Conservation (phyloP, 495 filamentous ascomycete species). For the Aspergillus carlsbadensis region DNA sequence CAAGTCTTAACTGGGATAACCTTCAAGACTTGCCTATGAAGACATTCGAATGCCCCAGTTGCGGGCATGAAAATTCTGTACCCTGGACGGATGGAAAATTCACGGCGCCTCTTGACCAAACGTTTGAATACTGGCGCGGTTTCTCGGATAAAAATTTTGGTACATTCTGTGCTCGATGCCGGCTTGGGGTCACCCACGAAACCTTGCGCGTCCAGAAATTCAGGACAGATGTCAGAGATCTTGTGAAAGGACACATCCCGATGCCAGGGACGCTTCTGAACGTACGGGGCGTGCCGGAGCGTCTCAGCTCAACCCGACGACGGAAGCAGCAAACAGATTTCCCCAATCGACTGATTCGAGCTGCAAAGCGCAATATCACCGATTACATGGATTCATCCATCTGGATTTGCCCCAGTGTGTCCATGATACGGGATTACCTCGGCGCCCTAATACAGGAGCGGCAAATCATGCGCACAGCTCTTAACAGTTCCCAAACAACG, state of each 20-base stretch:
- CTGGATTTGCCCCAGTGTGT: constrained; percentile 13
- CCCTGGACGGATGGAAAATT: constrained; percentile 60
- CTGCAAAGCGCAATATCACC: constrained; percentile 36
- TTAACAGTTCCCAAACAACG: not conserved
- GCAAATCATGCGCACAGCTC: constrained; percentile 19
- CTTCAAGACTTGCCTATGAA: constrained; percentile 49
- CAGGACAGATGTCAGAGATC: constrained; percentile 45
- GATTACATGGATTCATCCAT: constrained; percentile 10
- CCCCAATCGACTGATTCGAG: constrained; percentile 58
- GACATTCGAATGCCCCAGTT: constrained; percentile 57
- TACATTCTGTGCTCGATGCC: constrained; percentile 46
- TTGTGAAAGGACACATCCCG: constrained; percentile 43
- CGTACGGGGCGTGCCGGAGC: constrained; percentile 29
- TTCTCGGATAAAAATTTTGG: constrained; percentile 63
- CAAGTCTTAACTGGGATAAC: constrained; percentile 60
- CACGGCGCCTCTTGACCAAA: constrained; percentile 19
- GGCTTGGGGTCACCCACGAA: constrained; percentile 46
- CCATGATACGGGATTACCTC: constrained; percentile 19
- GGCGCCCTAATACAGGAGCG: constrained; percentile 12
- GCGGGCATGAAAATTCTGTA: constrained; percentile 39
- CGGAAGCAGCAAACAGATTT: constrained; percentile 36
- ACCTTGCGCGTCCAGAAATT: constrained; percentile 56
- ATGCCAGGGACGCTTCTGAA: constrained; percentile 66
- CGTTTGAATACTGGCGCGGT: constrained; percentile 41
- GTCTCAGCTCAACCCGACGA: not conserved